Evolutionary conservation across 768 basidiomycete genomes (phyloP).

Genomic region (Tricholoma furcatifolium): DNA sequence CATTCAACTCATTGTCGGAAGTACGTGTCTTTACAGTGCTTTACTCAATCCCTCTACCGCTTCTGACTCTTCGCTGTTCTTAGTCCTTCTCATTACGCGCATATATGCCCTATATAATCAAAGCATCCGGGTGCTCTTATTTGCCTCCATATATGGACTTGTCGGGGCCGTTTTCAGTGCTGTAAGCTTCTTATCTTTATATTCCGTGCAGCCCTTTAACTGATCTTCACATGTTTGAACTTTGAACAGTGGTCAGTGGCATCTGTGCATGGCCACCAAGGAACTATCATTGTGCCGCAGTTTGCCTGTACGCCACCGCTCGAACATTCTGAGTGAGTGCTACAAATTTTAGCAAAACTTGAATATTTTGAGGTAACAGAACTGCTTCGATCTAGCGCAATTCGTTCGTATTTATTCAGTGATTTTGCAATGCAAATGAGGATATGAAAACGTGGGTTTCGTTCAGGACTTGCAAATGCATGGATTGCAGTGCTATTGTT

Average conservation of each 20-base stretch:
- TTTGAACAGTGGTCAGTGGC: no score
- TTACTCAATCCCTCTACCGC: neutral
- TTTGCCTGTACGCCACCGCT: no score
- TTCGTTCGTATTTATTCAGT: no score
- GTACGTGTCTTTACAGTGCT: constrained; percentile 22
- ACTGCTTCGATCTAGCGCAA: no score
- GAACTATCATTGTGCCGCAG: no score
- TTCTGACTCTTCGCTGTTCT: neutral
- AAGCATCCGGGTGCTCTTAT: constrained; percentile 24
- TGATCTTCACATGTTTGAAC: no score
- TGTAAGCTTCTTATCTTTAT: neutral
- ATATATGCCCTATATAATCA: constrained; percentile 42
- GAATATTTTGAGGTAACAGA: no score
- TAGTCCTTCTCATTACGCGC: constrained; percentile 38
- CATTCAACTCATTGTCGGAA: constrained; percentile 37
- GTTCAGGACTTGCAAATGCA: constrained; percentile 30
- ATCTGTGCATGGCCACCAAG: no score
- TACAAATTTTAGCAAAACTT: no score
- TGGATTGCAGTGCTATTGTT: constrained; percentile 41
- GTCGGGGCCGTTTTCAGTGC: constrained; percentile 26
- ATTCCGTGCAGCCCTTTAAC: no score
- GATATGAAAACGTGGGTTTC: neutral
- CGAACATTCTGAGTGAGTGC: no score
- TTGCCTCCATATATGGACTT: constrained; percentile 25
- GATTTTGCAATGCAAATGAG: no score